A percentile compares a stretch with the other conserved stretches of the same genome.
Evolutionary conservation across 352 stramenopile genomes (phyloP).

Genomic region (Plasmopara halstedii): DNA sequence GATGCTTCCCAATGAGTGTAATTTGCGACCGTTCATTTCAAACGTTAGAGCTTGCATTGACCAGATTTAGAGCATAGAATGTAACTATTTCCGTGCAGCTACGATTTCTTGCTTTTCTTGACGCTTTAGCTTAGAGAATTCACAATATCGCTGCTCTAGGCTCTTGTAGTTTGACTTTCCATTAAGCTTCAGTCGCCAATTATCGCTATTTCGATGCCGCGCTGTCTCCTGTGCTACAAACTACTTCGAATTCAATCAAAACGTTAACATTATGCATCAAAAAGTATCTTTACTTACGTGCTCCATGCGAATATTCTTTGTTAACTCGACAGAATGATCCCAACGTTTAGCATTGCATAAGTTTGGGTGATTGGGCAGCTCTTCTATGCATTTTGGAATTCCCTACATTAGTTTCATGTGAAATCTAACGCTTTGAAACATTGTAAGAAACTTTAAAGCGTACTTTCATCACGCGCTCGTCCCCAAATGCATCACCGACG

Average conservation of each 20-base stretch:
- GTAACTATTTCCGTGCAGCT: constrained; percentile 9
- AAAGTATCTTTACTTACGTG: constrained; percentile 26
- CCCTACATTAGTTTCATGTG: constrained; percentile 25
- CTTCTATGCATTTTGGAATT: constrained; percentile 63
- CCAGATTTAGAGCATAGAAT: not conserved
- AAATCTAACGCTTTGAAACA: not conserved
- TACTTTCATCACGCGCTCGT: constrained; percentile 62
- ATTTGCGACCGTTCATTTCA: constrained; percentile 27
- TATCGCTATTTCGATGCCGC: constrained; percentile 31
- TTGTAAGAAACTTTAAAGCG: not conserved
- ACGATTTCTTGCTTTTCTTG: constrained; percentile 35
- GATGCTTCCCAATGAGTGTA: not conserved
- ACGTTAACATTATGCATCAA: not conserved
- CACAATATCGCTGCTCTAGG: constrained; percentile 44
- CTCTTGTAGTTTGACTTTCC: constrained; percentile 39
- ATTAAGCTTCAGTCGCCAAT: constrained; percentile 40
- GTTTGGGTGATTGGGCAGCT: constrained; percentile 68
- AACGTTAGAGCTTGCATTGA: not conserved
- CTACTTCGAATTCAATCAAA: constrained; percentile 13
- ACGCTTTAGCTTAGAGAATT: constrained; percentile 36
- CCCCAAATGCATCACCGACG: constrained; percentile 53
- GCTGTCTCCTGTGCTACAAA: constrained; percentile 27
- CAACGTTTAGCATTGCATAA: constrained; percentile 49
- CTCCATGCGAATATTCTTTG: constrained; percentile 30
- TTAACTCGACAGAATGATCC: constrained; percentile 56